Conservation (phyloP, 768 basidiomycete genomes). For the Lactifluus rugatus region DNA sequence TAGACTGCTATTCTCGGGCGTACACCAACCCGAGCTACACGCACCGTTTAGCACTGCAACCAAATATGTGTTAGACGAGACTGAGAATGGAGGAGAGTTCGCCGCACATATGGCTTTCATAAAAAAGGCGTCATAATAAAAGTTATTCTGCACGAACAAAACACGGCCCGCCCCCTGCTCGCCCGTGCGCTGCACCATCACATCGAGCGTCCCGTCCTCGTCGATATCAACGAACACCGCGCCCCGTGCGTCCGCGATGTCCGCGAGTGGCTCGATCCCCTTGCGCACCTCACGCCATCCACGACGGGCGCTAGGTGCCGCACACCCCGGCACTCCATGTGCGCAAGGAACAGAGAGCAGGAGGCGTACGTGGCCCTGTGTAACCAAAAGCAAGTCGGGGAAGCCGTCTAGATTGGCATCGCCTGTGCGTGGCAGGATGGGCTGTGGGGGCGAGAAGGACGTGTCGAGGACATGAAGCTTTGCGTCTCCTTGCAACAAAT, state of each 20-base stretch:
- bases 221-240: slow-evolving; percentile 85
- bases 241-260: slow-evolving; percentile 68
- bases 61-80: neutral
- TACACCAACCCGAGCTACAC: slow-evolving; percentile 76
- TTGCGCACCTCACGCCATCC: slow-evolving; percentile 51
- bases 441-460: slow-evolving; percentile 54
- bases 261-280: slow-evolving; percentile 52
- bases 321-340: slow-evolving; percentile 42
- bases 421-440: slow-evolving; percentile 71
- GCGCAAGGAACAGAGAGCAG: slow-evolving; percentile 56
- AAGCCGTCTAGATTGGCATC: slow-evolving; percentile 93
- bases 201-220: slow-evolving; percentile 91
- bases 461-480: slow-evolving; percentile 63
- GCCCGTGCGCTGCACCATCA: slow-evolving; percentile 83
- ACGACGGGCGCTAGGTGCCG: slow-evolving; percentile 42
- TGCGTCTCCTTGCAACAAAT: slow-evolving; percentile 39
- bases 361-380: slow-evolving; percentile 48
- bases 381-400: slow-evolving; percentile 69
- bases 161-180: slow-evolving; percentile 51
- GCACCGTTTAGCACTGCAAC: slow-evolving; percentile 81
- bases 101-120: slow-evolving; percentile 82
- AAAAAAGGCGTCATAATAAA: slow-evolving; percentile 98
- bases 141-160: slow-evolving; percentile 89
- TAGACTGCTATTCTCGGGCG: slow-evolving; percentile 42
- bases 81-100: neutral